Evolutionary conservation across 805 yeast species (phyloP), one percentile per base, ranked within the genome.

Genomic region (Blastobotrys terrestris): DNA sequence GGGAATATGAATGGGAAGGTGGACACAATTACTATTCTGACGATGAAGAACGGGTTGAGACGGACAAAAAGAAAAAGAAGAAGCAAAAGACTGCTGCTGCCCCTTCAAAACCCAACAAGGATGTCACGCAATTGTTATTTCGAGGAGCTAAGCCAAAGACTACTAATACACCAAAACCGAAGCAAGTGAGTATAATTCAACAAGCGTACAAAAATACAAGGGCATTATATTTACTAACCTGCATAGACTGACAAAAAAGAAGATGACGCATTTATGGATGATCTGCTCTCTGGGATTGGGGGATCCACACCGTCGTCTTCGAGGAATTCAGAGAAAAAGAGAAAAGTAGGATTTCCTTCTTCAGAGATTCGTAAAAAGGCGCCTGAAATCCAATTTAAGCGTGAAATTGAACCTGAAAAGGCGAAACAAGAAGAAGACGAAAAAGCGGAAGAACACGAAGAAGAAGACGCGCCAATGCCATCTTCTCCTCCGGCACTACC

Each of bases 1-100:
- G 99, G 53, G 87, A 77, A 5, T 95, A 92, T 61, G 96, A 89
- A 55, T 89, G 95, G 91, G 52, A 72, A 74, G 51, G 78, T 77
- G 44, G 70, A 74, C 50, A 79, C 78, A 58, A 58, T 5, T 60
- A 50, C 31, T 53, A 49, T 20, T 55, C 54, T 15, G 62, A 56
- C 51, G 63, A 61, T 14, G 70, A 66, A 3, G 70, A 64, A 14
- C 66, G 57, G 11, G 65, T 64, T 4, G 53, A 63, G 54, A 54
- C 63, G 55, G 44, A 59, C 56, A 58, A 56, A 53, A 55, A 66
- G 65, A 60, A 72, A 67, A 61, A 73, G 66, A 42, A 44, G 46
- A 42, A 42, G 18, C 39, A 21, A 48, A 46, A 19, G 46, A 31
- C 14, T 7, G 35, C 16, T 16, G 48, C 47, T 6, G 48, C n/a